Conservation (phyloP, 129 eudicot genomes). For the Chrysanthemum seticuspe region DNA sequence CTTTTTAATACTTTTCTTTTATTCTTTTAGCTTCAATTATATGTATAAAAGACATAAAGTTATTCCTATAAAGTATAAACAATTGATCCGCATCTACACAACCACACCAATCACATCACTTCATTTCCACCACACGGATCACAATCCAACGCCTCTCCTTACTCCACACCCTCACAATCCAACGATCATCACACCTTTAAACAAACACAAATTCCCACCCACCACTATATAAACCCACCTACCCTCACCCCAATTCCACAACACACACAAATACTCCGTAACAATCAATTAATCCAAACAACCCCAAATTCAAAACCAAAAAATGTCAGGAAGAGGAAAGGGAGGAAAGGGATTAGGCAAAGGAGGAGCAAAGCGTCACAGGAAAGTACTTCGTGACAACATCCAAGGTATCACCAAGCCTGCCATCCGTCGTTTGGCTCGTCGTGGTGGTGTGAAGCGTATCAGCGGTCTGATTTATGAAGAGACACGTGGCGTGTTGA, state of each 20-base stretch:
- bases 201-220: background rate
- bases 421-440: constrained; percentile 15
- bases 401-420: constrained; percentile 21
- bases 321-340: constrained; percentile 19
- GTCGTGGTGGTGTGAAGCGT: constrained; percentile 21
- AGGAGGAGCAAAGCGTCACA: constrained; percentile 20
- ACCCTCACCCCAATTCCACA: background rate
- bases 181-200: background rate
- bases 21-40: no score
- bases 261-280: no score
- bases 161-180: background rate
- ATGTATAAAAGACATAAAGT: no score
- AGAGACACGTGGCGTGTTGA: no score
- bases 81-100: background rate
- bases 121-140: background rate
- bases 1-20: no score
- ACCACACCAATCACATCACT: background rate
- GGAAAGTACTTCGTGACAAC: constrained; percentile 18
- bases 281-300: no score
- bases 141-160: background rate
- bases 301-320: background rate
- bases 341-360: constrained; percentile 21
- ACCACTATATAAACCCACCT: background rate
- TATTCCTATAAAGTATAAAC: no score
- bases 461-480: constrained; percentile 13